These are phyloP conservation scores for Neurospora sp. DNA, from an alignment of 495 filamentous ascomycete species.

Conservation along the genomic window DNA sequence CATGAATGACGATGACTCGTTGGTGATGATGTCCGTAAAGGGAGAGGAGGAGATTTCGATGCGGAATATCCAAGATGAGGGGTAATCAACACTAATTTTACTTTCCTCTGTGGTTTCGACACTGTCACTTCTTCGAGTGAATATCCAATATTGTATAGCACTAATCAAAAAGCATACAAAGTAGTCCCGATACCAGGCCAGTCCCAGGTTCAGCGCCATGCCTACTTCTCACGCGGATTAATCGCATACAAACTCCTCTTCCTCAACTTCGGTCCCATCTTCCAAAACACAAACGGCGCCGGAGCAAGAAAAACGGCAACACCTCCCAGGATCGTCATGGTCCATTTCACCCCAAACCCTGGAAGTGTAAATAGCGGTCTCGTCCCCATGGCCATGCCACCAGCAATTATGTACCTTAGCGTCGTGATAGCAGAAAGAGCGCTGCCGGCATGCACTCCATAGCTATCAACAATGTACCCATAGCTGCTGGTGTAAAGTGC, in stretches of 20 bases:
- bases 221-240: not conserved
- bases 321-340: slow-evolving; percentile 24
- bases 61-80: not conserved
- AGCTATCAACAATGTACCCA: slow-evolving; percentile 48
- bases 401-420: slow-evolving; percentile 41
- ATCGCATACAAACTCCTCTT: slow-evolving; percentile 17
- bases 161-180: not conserved
- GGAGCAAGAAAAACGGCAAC: slow-evolving; percentile 13
- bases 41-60: not conserved
- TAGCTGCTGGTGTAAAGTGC: slow-evolving; percentile 41
- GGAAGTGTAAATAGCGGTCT: slow-evolving; percentile 21
- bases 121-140: not conserved
- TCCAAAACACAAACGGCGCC: slow-evolving; percentile 18
- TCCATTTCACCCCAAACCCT: slow-evolving; percentile 26
- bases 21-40: not conserved
- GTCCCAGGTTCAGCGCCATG: not conserved
- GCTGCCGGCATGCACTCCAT: slow-evolving; percentile 37
- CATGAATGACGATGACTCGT: not conserved
- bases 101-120: not conserved
- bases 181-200: not conserved
- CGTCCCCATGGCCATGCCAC: slow-evolving; percentile 35
- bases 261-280: slow-evolving; percentile 16
- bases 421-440: slow-evolving; percentile 40
- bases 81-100: not conserved
- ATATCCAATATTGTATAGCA: not conserved